Conservation (phyloP, 192 early-diverging fungal species). For the Gigaspora rosea region DNA sequence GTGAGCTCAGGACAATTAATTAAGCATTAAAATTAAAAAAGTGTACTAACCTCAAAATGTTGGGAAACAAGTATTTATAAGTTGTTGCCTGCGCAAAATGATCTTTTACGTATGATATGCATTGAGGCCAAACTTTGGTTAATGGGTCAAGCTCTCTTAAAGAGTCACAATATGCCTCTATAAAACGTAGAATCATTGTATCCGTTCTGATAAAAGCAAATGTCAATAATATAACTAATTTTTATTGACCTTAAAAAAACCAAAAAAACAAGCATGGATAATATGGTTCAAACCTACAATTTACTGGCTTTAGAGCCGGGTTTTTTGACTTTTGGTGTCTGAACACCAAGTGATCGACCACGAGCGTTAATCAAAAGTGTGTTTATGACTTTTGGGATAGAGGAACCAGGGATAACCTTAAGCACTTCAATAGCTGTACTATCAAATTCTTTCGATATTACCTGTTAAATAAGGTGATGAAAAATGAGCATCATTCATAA, state of each 20-base stretch:
- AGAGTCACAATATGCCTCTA: slow-evolving; percentile 61
- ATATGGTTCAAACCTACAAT: slow-evolving; percentile 46
- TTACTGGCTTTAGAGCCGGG: slow-evolving; percentile 48
- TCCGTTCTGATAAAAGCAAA: slow-evolving; percentile 54
- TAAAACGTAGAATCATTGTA: slow-evolving; percentile 60
- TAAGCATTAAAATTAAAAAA: not conserved
- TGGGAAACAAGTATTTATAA: slow-evolving; percentile 63
- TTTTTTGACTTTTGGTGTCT: slow-evolving; percentile 40
- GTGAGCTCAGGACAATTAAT: not conserved
- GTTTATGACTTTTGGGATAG: slow-evolving; percentile 39
- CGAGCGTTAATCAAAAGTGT: slow-evolving; percentile 52
- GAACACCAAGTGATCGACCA: slow-evolving; percentile 45
- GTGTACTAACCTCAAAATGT: slow-evolving; percentile 49
- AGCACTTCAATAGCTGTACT: slow-evolving; percentile 42
- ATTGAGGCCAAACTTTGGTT: slow-evolving; percentile 60
- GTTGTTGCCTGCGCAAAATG: slow-evolving; percentile 56
- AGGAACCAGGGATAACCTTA: slow-evolving; percentile 35
- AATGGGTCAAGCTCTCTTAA: slow-evolving; percentile 50
- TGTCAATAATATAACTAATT: not conserved
- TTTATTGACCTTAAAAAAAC: not conserved
- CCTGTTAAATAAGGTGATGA: not conserved
- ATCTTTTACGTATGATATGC: slow-evolving; percentile 63
- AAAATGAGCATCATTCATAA: not conserved
- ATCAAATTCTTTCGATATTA: slow-evolving; percentile 22
- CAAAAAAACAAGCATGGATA: not conserved